Evolutionary conservation across 1,139 yeast species (phyloP), one percentile per base, ranked within the genome.

Genomic region (Magnusiomyces tetraspermus): DNA sequence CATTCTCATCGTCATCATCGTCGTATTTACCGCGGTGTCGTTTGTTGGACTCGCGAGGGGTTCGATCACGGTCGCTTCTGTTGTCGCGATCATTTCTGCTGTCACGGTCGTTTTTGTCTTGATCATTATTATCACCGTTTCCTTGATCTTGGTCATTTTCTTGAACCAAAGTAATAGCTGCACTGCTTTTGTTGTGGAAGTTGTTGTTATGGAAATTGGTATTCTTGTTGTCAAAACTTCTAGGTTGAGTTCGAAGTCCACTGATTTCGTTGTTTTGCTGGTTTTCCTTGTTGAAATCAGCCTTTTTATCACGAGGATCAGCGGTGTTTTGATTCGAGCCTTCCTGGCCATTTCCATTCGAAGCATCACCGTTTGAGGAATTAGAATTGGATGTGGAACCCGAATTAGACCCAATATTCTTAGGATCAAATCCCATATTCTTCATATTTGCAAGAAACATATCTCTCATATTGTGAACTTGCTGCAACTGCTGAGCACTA

Each of bases 401-500:
- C 17, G 6, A 10, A 36, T 36, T n/a, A 10, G 19, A 8, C 15
- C 40, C 40, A 5, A 36, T 5, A 36, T 10, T 13, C 19, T 36
- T 10, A 17, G 48, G 44, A n/a, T 38, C 49, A 21, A 31, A 36
- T 8, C 46, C 46, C 15, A 19, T 22, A 19, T 33, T 45, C 46
- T 31, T 36, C 52, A 45, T 22, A 19, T 31, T 47, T 24, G 28
- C 23, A 31, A 13, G 48, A 43, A 22, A 43, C 30, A 13, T 58
- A 37, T 59, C 60, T 58, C 54, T 58, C 61, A 50, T 59, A 63
- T 49, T 55, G 48, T 74, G 79, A 17, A 45, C n/a, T 36, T 53
- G 53, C 41, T 51, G 53, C 6, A 51, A n/a, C 37, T 54, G 56
- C 63, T 79, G 83, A 59, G 80, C 78, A 60, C 66, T 69, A 55